Evolutionary conservation across 371 early-diverging fungal genomes (phyloP).

Genomic region (Rhizopus arrhizus): DNA sequence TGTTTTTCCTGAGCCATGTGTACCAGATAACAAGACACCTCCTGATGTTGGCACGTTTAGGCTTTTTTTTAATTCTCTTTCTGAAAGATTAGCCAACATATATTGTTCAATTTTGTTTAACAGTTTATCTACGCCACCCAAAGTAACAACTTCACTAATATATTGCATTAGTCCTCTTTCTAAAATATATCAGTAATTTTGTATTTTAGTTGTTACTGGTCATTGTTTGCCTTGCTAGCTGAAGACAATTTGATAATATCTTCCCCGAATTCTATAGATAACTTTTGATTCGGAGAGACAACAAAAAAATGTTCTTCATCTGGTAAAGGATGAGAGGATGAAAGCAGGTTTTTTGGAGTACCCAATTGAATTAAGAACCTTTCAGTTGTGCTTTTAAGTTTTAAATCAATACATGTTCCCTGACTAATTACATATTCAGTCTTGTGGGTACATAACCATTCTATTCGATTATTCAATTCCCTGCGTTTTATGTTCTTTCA

Average conservation of each 20-base stretch:
- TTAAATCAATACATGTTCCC: conserved; percentile 22
- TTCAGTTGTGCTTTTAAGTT: conserved; percentile 7
- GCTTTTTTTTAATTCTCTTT: conserved; percentile 48
- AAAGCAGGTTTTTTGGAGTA: conserved; percentile 37
- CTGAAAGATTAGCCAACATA: conserved; percentile 54
- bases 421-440: conserved; percentile 31
- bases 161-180: neutral
- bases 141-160: conserved; percentile 6
- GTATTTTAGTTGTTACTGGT: neutral
- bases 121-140: conserved; percentile 57
- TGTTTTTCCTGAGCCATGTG: conserved; percentile 89
- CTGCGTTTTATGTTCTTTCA: neutral
- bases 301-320: conserved; percentile 42
- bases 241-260: conserved; percentile 28
- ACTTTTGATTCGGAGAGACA: conserved; percentile 30
- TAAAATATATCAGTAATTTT: neutral
- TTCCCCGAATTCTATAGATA: conserved; percentile 55
- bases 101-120: conserved; percentile 54
- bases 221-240: conserved; percentile 13
- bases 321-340: conserved; percentile 18
- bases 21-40: conserved; percentile 79
- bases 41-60: conserved; percentile 65
- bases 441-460: conserved; percentile 21
- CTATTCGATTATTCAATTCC: neutral
- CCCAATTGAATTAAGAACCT: conserved; percentile 38